Conservation (phyloP, 768 basidiomycete species). For the Suillus placidus region DNA sequence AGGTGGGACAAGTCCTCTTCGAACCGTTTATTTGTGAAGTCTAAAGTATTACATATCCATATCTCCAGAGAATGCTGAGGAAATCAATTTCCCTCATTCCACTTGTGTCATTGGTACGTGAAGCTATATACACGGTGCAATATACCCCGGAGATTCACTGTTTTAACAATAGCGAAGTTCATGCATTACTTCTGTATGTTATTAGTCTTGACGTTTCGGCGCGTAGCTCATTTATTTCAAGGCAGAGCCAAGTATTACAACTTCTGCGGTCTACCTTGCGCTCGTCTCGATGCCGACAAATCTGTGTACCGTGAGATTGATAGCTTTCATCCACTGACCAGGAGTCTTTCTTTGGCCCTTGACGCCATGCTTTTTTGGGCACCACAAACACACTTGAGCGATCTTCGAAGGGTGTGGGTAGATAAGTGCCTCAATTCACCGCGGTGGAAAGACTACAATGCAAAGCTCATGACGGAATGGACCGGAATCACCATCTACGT, state of each 20-base stretch:
- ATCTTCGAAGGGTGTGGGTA: slow-evolving; percentile 13
- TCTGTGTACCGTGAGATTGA: slow-evolving; percentile 34
- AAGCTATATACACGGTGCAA: neutral
- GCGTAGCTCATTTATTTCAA: slow-evolving; percentile 7
- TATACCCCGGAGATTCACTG: neutral
- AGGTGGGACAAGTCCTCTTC: slow-evolving; percentile 2
- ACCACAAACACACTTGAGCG: slow-evolving; percentile 36
- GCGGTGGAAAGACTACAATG: slow-evolving; percentile 26
- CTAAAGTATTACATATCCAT: neutral
- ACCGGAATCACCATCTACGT: slow-evolving; percentile 17
- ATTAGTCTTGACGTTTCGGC: neutral
- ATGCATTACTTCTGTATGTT: slow-evolving; percentile 47
- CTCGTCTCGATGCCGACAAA: slow-evolving; percentile 47
- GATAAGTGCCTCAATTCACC: slow-evolving; percentile 9
- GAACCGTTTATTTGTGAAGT: neutral
- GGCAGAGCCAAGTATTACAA: slow-evolving; percentile 43
- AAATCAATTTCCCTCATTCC: neutral
- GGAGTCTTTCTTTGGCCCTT: slow-evolving; percentile 5
- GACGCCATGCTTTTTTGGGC: slow-evolving; percentile 11
- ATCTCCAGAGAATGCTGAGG: slow-evolving; percentile 4
- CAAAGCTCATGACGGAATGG: slow-evolving; percentile 21
- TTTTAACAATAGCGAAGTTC: slow-evolving; percentile 37
- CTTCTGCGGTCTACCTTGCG: slow-evolving; percentile 48
- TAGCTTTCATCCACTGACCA: slow-evolving; percentile 1
- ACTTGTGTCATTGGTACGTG: slow-evolving; percentile 7